These are phyloP conservation scores for Aspergillus bombycis DNA, from an alignment of 2,329 filamentous ascomycete genomes.

Conservation along the genomic window DNA sequence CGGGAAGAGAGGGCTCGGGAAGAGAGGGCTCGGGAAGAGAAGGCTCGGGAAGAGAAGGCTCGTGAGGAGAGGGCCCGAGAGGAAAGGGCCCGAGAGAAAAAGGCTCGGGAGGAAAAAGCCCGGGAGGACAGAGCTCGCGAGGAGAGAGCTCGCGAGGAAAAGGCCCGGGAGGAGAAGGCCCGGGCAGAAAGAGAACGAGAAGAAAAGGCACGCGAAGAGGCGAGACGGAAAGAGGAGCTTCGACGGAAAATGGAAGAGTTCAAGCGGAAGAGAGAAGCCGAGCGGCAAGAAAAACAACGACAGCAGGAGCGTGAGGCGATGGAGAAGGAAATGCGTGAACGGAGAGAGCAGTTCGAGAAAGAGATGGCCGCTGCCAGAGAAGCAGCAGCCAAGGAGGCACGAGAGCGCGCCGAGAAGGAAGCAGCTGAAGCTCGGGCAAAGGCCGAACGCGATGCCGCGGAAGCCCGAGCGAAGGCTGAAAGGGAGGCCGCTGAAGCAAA, in stretches of 20 bases:
- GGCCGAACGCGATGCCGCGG: constrained; percentile 34
- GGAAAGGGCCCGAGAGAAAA: background rate
- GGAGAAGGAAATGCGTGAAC: constrained; percentile 43
- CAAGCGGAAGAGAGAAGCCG: constrained; percentile 40
- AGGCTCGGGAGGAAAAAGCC: background rate
- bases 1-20: background rate
- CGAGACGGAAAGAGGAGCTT: constrained; percentile 41
- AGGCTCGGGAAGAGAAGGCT: background rate
- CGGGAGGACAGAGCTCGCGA: background rate
- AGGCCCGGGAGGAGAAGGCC: background rate
- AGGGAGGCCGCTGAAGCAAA: constrained; percentile 37
- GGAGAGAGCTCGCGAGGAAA: background rate
- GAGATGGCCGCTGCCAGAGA: constrained; percentile 39
- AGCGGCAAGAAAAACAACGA: constrained; percentile 42
- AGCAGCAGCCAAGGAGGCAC: constrained; percentile 26
- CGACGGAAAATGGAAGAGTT: constrained; percentile 44
- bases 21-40: background rate
- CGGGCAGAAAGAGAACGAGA: background rate
- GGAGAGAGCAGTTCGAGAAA: constrained; percentile 43
- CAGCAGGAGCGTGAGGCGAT: constrained; percentile 45
- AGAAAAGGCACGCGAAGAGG: constrained; percentile 36
- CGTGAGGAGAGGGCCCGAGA: background rate
- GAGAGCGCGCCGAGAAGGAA: constrained; percentile 37
- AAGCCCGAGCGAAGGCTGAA: constrained; percentile 26
- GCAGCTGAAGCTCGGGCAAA: constrained; percentile 37